Conservation (phyloP, 2,329 filamentous ascomycete species). For the Sarocladium strictum region DNA sequence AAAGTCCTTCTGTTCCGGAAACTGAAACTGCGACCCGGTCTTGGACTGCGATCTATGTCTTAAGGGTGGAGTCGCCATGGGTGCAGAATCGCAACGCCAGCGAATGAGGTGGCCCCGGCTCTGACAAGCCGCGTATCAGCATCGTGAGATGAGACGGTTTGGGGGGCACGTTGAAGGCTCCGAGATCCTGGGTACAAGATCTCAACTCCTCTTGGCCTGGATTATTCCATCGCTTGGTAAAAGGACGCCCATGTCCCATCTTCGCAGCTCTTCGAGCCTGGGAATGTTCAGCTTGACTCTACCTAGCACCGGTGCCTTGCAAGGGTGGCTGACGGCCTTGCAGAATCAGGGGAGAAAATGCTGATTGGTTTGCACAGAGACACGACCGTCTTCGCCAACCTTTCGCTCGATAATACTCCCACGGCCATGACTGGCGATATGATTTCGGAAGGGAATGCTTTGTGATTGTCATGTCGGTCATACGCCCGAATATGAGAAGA, state of each 20-base stretch:
- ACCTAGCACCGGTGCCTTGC: too few species aligned
- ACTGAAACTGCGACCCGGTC: background rate
- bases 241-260: too few species aligned
- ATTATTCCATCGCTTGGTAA: too few species aligned
- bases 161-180: too few species aligned
- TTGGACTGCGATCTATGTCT: background rate
- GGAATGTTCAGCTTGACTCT: too few species aligned
- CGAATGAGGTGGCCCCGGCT: background rate
- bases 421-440: background rate
- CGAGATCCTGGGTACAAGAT: background rate
- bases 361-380: background rate
- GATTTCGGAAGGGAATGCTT: background rate
- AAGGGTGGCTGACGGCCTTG: too few species aligned
- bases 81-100: background rate
- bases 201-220: background rate
- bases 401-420: background rate
- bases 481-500: background rate
- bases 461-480: too few species aligned
- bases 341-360: too few species aligned
- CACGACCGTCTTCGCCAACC: background rate
- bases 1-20: background rate
- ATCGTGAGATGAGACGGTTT: background rate
- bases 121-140: background rate
- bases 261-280: too few species aligned
- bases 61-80: background rate